Evolutionary conservation across 192 early-diverging fungal species (phyloP).

Genomic region (Thamnidium elegans): DNA sequence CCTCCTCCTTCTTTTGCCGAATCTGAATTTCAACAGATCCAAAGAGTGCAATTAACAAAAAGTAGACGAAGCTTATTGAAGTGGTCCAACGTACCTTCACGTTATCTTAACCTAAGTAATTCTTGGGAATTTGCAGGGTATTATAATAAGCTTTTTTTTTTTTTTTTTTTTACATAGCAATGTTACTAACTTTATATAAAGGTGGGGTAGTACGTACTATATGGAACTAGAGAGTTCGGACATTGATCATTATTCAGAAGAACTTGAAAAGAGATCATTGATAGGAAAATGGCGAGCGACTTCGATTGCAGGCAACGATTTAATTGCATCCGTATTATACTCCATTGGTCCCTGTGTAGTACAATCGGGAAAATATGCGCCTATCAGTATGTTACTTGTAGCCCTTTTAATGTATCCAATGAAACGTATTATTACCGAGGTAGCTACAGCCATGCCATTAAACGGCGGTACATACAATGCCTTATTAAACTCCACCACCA

Average conservation of each 20-base stretch:
- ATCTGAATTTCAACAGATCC: conserved; percentile 40
- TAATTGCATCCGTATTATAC: conserved; percentile 54
- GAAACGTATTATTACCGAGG: conserved; percentile 52
- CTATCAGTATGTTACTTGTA: conserved; percentile 51
- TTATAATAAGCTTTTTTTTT: not conserved
- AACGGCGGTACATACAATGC: conserved; percentile 55
- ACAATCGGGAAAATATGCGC: conserved; percentile 53
- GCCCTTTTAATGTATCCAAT: conserved; percentile 46
- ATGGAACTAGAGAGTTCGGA: conserved; percentile 33
- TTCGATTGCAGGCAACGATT: conserved; percentile 51
- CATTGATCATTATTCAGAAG: conserved; percentile 4
- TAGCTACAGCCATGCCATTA: conserved; percentile 46
- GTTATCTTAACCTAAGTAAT: conserved; percentile 43
- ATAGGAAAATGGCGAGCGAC: conserved; percentile 43
- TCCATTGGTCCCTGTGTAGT: conserved; percentile 42
- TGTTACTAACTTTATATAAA: conserved; percentile 1
- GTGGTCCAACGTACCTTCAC: conserved; percentile 33
- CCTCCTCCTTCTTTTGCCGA: conserved; percentile 42
- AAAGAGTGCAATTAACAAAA: conserved; percentile 29
- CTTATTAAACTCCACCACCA: conserved; percentile 46
- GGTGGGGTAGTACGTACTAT: conserved; percentile 41
- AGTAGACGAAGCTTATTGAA: conserved; percentile 18
- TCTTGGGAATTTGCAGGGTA: conserved; percentile 53
- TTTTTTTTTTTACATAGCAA: not conserved
- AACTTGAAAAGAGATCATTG: conserved; percentile 19